Evolutionary conservation across 768 basidiomycete species (phyloP).

Genomic region (Trametes maxima): DNA sequence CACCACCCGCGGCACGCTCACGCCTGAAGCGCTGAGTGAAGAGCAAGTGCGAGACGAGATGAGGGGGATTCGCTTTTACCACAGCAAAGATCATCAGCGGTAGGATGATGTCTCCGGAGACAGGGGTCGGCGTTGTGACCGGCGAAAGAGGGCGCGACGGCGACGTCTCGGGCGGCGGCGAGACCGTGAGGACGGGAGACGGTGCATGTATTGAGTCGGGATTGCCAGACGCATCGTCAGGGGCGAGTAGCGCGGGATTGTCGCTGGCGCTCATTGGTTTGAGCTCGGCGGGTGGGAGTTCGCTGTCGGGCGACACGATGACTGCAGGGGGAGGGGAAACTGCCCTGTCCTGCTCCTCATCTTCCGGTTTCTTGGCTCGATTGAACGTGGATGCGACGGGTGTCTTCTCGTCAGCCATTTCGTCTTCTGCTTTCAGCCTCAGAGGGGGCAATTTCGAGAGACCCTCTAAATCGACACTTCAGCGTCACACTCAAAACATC

Average conservation of each 20-base stretch:
- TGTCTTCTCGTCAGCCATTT: conserved; percentile 39
- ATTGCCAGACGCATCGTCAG: conserved; percentile 9
- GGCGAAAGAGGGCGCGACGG: conserved; percentile 16
- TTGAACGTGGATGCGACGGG: conserved; percentile 28
- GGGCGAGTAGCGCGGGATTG: conserved; percentile 6
- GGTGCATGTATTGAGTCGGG: conserved; percentile 7
- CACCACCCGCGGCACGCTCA: conserved; percentile 61
- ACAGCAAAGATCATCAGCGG: conserved; percentile 94
- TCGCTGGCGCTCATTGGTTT: conserved; percentile 3
- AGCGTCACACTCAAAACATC: background rate
- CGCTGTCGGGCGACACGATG: conserved; percentile 10
- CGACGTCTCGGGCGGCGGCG: conserved; percentile 17
- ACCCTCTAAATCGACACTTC: conserved; percentile 54
- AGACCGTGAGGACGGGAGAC: conserved; percentile 18
- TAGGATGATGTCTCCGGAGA: conserved; percentile 87
- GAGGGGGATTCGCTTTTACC: conserved; percentile 88
- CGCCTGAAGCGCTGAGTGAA: conserved; percentile 64
- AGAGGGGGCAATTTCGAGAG: conserved; percentile 75
- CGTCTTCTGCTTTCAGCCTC: conserved; percentile 66
- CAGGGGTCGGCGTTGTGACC: conserved; percentile 46
- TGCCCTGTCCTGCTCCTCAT: conserved; percentile 6
- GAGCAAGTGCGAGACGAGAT: conserved; percentile 72
- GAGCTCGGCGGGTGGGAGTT: conserved; percentile 1
- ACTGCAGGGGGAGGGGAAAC: conserved; percentile 19
- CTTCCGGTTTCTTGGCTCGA: conserved; percentile 1